phyloP scores from a whole-genome alignment of 1,139 yeast species.

The Williopsis jadinii region DNA sequence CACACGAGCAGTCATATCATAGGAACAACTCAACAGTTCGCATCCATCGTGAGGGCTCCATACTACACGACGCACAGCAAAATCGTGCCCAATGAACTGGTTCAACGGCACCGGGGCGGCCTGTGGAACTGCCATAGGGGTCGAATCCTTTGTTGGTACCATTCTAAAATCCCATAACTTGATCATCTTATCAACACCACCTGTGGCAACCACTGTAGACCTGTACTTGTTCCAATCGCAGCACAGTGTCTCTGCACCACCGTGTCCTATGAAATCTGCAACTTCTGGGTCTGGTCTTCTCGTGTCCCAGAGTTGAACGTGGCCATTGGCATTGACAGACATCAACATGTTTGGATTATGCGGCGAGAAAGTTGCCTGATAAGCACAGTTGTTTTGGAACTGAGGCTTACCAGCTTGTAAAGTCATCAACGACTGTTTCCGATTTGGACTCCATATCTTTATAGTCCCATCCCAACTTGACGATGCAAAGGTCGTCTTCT shows the following conservation, averaged over 20 bases:
- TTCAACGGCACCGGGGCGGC: constrained; percentile 67
- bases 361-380: constrained; percentile 80
- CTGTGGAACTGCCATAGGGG: constrained; percentile 30
- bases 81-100: constrained; percentile 80
- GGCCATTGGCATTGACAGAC: constrained; percentile 76
- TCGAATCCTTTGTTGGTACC: constrained; percentile 37
- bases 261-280: constrained; percentile 65
- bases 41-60: constrained; percentile 89
- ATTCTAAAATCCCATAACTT: constrained; percentile 85
- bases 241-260: constrained; percentile 72
- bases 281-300: constrained; percentile 49
- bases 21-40: constrained; percentile 67
- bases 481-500: constrained; percentile 63
- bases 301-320: constrained; percentile 79
- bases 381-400: constrained; percentile 45
- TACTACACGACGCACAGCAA: constrained; percentile 71
- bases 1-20: constrained; percentile 86
- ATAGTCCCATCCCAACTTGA: constrained; percentile 92
- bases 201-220: constrained; percentile 71
- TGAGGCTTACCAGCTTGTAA: constrained; percentile 28
- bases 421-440: constrained; percentile 55
- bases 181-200: constrained; percentile 81
- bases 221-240: constrained; percentile 91
- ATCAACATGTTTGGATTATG: constrained; percentile 68
- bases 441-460: constrained; percentile 62